phyloP scores from a whole-genome alignment of 2,329 filamentous ascomycete genomes.

The Clathrospora elynae region DNA sequence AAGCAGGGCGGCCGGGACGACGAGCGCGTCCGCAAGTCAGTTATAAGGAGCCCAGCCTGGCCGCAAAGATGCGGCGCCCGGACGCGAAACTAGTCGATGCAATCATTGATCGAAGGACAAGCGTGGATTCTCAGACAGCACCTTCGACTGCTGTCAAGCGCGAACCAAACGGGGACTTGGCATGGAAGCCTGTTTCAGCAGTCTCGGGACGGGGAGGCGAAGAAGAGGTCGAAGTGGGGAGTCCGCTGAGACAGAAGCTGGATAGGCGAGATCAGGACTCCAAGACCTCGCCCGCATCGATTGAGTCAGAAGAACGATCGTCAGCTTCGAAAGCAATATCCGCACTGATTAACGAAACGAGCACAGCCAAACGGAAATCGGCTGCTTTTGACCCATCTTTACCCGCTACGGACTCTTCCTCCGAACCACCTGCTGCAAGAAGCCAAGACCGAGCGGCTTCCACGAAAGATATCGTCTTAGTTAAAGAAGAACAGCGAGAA shows the following conservation, averaged over 20 bases:
- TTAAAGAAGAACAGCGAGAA: conserved; percentile 22
- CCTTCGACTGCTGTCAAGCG: conserved; percentile 36
- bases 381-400: conserved; percentile 3
- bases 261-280: conserved; percentile 29
- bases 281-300: conserved; percentile 20
- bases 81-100: conserved; percentile 55
- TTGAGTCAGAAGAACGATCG: conserved; percentile 29
- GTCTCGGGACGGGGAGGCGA: conserved; percentile 22
- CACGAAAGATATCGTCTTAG: conserved; percentile 8
- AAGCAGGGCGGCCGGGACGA: conserved; percentile 49
- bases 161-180: conserved; percentile 30
- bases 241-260: conserved; percentile 46
- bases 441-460: conserved; percentile 3
- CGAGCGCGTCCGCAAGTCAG: conserved; percentile 54
- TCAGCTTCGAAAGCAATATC: conserved; percentile 43
- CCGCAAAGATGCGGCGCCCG: conserved; percentile 57
- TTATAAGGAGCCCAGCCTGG: conserved; percentile 56
- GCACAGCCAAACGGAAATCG: conserved; percentile 32
- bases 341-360: conserved; percentile 40
- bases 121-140: conserved; percentile 30
- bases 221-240: conserved; percentile 40
- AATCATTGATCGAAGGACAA: conserved; percentile 40
- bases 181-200: conserved; percentile 37
- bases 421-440: conserved; percentile 10
- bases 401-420: conserved; percentile 4